Conservation (phyloP, 202 grass and related monocot genomes). For the Schoenoplectus tabernaemontani region DNA sequence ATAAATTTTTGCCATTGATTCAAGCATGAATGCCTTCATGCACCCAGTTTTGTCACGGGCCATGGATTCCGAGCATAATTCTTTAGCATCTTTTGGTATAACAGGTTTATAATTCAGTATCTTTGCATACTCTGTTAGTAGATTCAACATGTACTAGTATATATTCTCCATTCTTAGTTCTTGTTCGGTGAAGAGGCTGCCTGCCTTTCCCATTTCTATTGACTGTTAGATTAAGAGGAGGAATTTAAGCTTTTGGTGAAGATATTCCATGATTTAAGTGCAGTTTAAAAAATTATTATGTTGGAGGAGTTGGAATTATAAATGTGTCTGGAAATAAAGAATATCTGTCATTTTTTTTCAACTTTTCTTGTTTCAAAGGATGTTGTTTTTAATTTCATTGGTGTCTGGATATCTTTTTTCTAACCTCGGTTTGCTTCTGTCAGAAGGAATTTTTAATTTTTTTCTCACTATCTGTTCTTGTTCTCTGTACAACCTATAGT, state of each 20-base stretch:
- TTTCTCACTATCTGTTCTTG: background rate
- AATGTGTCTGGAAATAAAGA: background rate
- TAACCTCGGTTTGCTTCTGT: background rate
- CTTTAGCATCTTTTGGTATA: slow-evolving; percentile 42
- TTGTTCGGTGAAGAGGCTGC: slow-evolving; percentile 38
- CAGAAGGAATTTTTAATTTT: background rate
- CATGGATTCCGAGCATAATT: slow-evolving; percentile 48
- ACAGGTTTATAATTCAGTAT: slow-evolving; percentile 56
- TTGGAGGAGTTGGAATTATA: background rate
- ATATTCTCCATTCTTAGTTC: slow-evolving; percentile 58
- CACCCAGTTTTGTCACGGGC: background rate
- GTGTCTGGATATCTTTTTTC: background rate
- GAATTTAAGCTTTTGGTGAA: background rate
- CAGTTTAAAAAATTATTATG: background rate
- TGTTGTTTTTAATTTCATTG: background rate
- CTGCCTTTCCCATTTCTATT: slow-evolving; percentile 21
- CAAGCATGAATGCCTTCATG: slow-evolving; percentile 37
- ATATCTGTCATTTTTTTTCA: background rate
- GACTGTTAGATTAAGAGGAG: slow-evolving; percentile 10
- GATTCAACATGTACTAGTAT: slow-evolving; percentile 83
- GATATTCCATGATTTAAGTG: background rate
- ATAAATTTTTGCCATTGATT: slow-evolving; percentile 41
- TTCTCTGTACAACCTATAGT: background rate
- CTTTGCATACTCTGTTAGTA: slow-evolving; percentile 45
- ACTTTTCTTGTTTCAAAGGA: background rate